Conservation (phyloP, 768 basidiomycete species). For the Boletus sp. region DNA sequence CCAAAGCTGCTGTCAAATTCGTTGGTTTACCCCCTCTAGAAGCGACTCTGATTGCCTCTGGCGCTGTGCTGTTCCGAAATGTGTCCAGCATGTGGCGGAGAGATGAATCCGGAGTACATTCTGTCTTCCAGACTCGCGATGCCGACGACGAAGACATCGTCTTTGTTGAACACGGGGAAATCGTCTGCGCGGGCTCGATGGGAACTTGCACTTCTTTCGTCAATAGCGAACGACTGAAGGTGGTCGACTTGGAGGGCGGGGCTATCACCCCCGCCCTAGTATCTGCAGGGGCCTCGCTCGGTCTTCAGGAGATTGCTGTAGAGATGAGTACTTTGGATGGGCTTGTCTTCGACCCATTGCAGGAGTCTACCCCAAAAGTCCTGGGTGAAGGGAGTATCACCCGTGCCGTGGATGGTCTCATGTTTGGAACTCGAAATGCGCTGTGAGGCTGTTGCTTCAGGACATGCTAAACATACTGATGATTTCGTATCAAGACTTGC, state of each 20-base stretch:
- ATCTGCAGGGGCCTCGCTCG: constrained; percentile 60
- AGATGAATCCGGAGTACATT: constrained; percentile 20
- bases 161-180: constrained; percentile 50
- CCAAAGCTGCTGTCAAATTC: constrained; percentile 50
- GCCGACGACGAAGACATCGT: constrained; percentile 32
- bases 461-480: constrained; percentile 2
- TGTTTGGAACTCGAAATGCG: constrained; percentile 49
- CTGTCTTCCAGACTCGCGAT: constrained; percentile 11
- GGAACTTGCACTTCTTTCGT: constrained; percentile 12
- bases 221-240: constrained; percentile 4
- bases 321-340: constrained; percentile 73
- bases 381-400: constrained; percentile 42
- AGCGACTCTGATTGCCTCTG: constrained; percentile 32
- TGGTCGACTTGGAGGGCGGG: constrained; percentile 60
- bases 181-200: constrained; percentile 43
- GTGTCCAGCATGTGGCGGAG: constrained; percentile 40
- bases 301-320: constrained; percentile 61
- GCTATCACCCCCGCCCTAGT: constrained; percentile 58
- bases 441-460: constrained; percentile 34
- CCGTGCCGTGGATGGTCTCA: constrained; percentile 61
- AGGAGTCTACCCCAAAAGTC: constrained; percentile 29
- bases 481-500: constrained; percentile 48
- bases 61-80: constrained; percentile 49
- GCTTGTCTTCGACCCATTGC: constrained; percentile 46
- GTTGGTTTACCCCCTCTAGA: constrained; percentile 69